Percentiles rank a stretch among this genome's conserved stretches.
These are phyloP conservation scores for Coniophora puteana DNA, from an alignment of 1,284 basidiomycete species.

Conservation along the genomic window DNA sequence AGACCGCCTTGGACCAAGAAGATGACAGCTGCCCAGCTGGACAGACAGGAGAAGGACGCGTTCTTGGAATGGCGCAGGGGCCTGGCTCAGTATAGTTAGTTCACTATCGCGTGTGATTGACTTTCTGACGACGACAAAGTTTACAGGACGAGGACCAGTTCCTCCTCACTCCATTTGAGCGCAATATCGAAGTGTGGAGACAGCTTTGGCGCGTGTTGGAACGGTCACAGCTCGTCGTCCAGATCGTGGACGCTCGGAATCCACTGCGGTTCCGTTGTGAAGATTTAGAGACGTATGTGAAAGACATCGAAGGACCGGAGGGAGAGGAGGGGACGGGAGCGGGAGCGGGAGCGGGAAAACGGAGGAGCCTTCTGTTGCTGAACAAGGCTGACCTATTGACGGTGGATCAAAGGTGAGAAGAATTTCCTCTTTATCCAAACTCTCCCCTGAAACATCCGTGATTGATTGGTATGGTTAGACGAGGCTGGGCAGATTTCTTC, in stretches of 20 bases:
- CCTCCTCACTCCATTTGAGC: slow-evolving; percentile 91
- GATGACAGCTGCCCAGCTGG: slow-evolving; percentile 76
- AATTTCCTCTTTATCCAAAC: slow-evolving; percentile 13
- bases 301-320: slow-evolving; percentile 73
- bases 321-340: slow-evolving; percentile 76
- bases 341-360: slow-evolving; percentile 52
- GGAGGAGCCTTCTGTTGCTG: slow-evolving; percentile 83
- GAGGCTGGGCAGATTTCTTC: slow-evolving; percentile 92
- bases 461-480: slow-evolving; percentile 32
- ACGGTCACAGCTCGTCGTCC: slow-evolving; percentile 89
- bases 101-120: background rate
- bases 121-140: slow-evolving; percentile 33
- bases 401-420: slow-evolving; percentile 72
- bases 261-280: slow-evolving; percentile 89
- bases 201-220: slow-evolving; percentile 95
- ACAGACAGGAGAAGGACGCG: slow-evolving; percentile 82
- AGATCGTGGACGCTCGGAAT: slow-evolving; percentile 95
- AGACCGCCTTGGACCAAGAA: slow-evolving; percentile 82
- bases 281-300: slow-evolving; percentile 87
- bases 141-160: slow-evolving; percentile 79
- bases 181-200: slow-evolving; percentile 95
- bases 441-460: background rate
- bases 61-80: slow-evolving; percentile 91
- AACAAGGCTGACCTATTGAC: slow-evolving; percentile 97
- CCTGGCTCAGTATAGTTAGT: slow-evolving; percentile 72